Conservation (phyloP, 2,329 filamentous ascomycete species). For the Penicillium sp. region DNA sequence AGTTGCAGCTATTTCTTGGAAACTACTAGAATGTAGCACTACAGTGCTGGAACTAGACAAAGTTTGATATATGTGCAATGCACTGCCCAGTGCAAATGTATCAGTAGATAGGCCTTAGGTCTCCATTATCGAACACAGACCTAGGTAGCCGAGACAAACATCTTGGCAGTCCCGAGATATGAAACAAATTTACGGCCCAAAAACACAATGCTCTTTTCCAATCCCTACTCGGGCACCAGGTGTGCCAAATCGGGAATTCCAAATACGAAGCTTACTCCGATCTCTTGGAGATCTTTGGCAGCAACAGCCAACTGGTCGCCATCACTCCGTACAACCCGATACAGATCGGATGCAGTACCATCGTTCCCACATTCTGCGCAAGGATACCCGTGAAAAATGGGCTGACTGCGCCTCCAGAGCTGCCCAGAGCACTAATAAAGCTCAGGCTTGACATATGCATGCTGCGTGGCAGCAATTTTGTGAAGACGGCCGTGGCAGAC, state of each 20-base stretch:
- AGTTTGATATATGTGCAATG: not conserved
- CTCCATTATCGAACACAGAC: no score
- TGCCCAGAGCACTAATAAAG: constrained; percentile 40
- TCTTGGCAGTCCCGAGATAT: not conserved
- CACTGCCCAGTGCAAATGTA: not conserved
- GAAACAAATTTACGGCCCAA: not conserved
- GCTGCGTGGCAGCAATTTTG: constrained; percentile 46
- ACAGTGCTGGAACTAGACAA: not conserved
- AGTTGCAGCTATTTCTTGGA: not conserved
- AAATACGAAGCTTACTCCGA: constrained; percentile 36
- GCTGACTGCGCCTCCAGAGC: constrained; percentile 40
- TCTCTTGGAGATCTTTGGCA: constrained; percentile 51
- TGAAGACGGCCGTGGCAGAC: constrained; percentile 59
- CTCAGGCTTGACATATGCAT: constrained; percentile 41
- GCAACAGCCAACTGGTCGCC: constrained; percentile 49
- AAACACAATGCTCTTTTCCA: not conserved
- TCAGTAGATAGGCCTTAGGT: not conserved
- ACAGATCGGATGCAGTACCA: constrained; percentile 53
- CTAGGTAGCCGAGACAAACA: no score
- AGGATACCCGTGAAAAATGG: constrained; percentile 49
- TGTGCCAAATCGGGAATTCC: not conserved
- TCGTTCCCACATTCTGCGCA: constrained; percentile 46
- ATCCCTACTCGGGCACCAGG: not conserved
- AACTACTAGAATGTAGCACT: not conserved
- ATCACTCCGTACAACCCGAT: constrained; percentile 53